Percentiles rank a stretch among this genome's conserved stretches.
Evolutionary conservation across 495 filamentous ascomycete species (phyloP).

Genomic region (Aspergillus heteromorphus): DNA sequence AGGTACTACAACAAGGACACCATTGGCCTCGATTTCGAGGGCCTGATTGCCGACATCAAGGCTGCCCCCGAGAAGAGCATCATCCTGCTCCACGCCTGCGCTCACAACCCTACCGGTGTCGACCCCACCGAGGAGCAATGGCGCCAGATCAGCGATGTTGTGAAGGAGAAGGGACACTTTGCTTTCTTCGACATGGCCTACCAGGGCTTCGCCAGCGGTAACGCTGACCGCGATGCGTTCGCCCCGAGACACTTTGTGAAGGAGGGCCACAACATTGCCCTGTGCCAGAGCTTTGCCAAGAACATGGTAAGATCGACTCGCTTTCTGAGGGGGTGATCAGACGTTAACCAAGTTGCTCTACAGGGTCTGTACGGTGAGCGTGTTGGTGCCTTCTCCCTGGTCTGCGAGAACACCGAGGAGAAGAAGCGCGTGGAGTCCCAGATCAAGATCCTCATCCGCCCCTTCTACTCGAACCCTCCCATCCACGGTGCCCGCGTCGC

Average conservation of each 20-base stretch:
- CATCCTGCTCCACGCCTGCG: conserved; percentile 93
- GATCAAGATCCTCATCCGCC: conserved; percentile 95
- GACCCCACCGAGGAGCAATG: conserved; percentile 92
- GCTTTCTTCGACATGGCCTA: conserved; percentile 99
- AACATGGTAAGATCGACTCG: conserved; percentile 68
- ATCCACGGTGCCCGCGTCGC: conserved; percentile 94
- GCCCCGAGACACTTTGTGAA: conserved; percentile 86
- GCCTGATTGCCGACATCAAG: conserved; percentile 87
- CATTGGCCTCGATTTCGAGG: conserved; percentile 95
- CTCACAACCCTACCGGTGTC: conserved; percentile 97
- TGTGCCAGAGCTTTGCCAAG: conserved; percentile 97
- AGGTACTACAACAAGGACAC: conserved; percentile 99
- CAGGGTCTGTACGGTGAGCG: conserved; percentile 97
- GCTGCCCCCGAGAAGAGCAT: conserved; percentile 78
- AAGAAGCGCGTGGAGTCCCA: conserved; percentile 96
- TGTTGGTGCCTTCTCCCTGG: conserved; percentile 92
- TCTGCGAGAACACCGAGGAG: conserved; percentile 79
- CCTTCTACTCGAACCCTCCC: conserved; percentile 96
- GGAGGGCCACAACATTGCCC: conserved; percentile 82
- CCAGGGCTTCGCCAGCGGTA: conserved; percentile 93
- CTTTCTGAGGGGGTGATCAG: neutral
- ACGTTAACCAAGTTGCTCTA: neutral
- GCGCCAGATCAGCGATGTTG: conserved; percentile 82
- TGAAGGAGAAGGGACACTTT: conserved; percentile 86
- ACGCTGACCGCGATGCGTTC: conserved; percentile 89